phyloP scores from a whole-genome alignment of 108 stramenopile species.

The Skeletonema marinoi region DNA sequence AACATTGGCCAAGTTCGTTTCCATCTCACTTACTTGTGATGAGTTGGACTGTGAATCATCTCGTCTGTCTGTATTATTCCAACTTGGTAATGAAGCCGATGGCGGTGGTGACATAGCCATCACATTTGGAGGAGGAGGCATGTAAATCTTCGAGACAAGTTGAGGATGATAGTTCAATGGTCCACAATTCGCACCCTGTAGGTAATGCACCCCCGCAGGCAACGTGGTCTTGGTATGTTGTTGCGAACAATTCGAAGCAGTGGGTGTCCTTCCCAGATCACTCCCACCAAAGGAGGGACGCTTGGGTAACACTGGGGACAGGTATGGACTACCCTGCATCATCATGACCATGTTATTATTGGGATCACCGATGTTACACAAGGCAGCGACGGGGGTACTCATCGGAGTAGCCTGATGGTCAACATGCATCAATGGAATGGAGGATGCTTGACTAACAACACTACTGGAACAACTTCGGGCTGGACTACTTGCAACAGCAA shows the following conservation, averaged over 20 bases:
- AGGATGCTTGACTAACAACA: neutral
- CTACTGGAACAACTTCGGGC: neutral
- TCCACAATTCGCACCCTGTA: neutral
- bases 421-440: neutral
- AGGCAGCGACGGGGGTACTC: slow-evolving; percentile 1
- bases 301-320: neutral
- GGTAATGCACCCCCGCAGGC: slow-evolving; percentile 17
- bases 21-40: neutral
- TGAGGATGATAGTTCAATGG: slow-evolving; percentile 37
- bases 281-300: neutral
- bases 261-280: slow-evolving; percentile 28
- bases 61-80: neutral
- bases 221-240: neutral
- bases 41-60: neutral
- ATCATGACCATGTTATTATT: neutral
- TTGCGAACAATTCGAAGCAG: slow-evolving; percentile 34
- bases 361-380: neutral
- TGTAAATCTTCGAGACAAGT: slow-evolving; percentile 17
- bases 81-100: neutral
- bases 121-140: slow-evolving; percentile 7
- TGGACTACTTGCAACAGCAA: neutral
- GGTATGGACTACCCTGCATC: neutral
- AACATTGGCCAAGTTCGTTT: neutral
- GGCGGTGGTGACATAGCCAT: neutral
- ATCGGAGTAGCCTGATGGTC: neutral